Evolutionary conservation across 106 monocot genomes (phyloP), one percentile per base, ranked within the genome.

Genomic region (Acorus gramineus): DNA sequence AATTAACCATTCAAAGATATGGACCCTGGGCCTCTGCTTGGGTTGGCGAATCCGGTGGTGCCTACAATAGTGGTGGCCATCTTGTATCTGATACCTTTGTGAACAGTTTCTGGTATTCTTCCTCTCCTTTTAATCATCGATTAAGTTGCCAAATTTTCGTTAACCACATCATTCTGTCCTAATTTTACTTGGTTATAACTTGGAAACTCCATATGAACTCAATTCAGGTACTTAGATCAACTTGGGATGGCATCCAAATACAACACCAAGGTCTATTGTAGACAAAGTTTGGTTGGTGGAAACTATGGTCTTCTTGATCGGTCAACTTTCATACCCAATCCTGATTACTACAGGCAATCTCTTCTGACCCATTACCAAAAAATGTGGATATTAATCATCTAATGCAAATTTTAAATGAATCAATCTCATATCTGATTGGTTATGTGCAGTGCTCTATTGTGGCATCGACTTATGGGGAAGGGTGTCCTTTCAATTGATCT

Each of bases 21-120:
- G 98, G 92, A 64, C 83, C 88, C 47, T 98, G 98, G 98, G 59
- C 91, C 67, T 85, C 88, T 65, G 80, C 89, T 67, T 98, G 98
- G 98, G 81, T 98, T 55, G 76, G 98, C 69, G 98, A 98, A 80
- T 79, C 92, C 11, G 98, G 98, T 52, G 98, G 98, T 69, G 85
- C 81, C 47, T 86, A 79, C 77, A 92, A 92, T 66, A 92, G 88
- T 71, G 98, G 98, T 28, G 84, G 92, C 11, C 73, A 47, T 67
- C 63, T 10, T 5, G 85, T 92, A 42, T 98, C 98, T 7, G 79
- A 86, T 55, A 76, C 80, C 60, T 98, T 98, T 64, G 59, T 92
- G 8, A 57, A 98, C 61, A 92, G 92, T 69, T 86, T 98, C 66
- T 98, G 98, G 98, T 98, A 8, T 60, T 11, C 8, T 4, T 44